These are phyloP conservation scores for Penicillium atrosanguineum DNA, from an alignment of 495 filamentous ascomycete genomes.

Conservation along the genomic window DNA sequence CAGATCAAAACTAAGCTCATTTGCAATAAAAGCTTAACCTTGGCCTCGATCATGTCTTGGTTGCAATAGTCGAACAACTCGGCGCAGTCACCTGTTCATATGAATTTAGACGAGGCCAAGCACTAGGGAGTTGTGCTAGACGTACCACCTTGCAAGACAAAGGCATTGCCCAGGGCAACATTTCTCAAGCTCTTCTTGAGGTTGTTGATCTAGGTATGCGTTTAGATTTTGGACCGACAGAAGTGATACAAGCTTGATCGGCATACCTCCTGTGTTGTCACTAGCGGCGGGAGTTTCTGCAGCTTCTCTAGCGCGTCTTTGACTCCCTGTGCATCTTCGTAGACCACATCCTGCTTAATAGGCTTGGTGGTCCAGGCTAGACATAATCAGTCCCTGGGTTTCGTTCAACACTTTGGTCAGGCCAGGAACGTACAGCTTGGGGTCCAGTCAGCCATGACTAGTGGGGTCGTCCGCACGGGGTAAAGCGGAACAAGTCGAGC, in stretches of 20 bases:
- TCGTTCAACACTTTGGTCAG: background rate
- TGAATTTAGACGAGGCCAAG: conserved; percentile 1
- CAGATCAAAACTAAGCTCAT: conserved; percentile 80
- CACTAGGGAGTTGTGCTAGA: background rate
- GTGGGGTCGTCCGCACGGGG: conserved; percentile 9
- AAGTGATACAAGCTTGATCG: background rate
- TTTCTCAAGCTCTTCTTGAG: conserved; percentile 75
- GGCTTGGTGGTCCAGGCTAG: conserved; percentile 84
- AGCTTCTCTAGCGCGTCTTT: conserved; percentile 67
- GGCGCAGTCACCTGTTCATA: conserved; percentile 72
- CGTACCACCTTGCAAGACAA: conserved; percentile 83
- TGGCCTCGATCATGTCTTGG: conserved; percentile 83
- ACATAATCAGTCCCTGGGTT: background rate
- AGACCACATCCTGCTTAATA: conserved; percentile 85
- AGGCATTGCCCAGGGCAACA: conserved; percentile 88
- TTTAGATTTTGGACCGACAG: background rate
- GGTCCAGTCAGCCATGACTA: conserved; percentile 32
- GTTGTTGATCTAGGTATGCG: conserved; percentile 59
- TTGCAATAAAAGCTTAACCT: conserved; percentile 93
- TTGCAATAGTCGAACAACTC: conserved; percentile 98
- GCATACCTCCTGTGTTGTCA: conserved; percentile 70
- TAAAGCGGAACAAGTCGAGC: conserved; percentile 3
- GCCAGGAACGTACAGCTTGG: conserved; percentile 29
- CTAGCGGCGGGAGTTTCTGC: conserved; percentile 77
- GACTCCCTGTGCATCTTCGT: conserved; percentile 65